Percentiles rank a stretch among this genome's conserved stretches.
phyloP scores from a whole-genome alignment of 2,329 filamentous ascomycete genomes.

The Aciculosporium take region DNA sequence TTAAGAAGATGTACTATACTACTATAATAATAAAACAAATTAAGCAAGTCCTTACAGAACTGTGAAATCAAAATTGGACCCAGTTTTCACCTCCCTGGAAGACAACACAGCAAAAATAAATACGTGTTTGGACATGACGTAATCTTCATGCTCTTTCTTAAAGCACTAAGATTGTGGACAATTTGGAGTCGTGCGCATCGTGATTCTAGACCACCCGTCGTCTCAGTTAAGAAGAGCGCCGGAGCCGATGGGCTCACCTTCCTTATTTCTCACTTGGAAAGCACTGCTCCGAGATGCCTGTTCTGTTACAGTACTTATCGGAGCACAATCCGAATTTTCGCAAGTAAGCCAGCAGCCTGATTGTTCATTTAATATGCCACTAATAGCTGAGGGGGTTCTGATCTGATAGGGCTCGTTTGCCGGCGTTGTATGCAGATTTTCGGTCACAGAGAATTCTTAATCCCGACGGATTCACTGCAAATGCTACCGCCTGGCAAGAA shows the following conservation, averaged over 20 bases:
- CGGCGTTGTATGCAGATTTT: slow-evolving; percentile 84
- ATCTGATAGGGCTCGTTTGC: slow-evolving; percentile 53
- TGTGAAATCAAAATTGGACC: too few relatives aligned
- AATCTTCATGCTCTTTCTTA: too few relatives aligned
- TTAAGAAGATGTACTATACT: too few relatives aligned
- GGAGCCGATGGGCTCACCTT: not conserved
- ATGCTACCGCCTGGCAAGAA: slow-evolving; percentile 63
- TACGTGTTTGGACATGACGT: too few relatives aligned
- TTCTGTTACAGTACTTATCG: slow-evolving; percentile 53
- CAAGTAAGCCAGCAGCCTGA: slow-evolving; percentile 25
- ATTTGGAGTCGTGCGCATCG: too few relatives aligned
- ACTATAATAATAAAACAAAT: too few relatives aligned
- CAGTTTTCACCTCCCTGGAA: too few relatives aligned
- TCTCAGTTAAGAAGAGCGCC: not conserved
- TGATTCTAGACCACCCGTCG: too few relatives aligned
- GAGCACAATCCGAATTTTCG: slow-evolving; percentile 47
- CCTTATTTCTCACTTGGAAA: not conserved
- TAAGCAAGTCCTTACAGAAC: too few relatives aligned
- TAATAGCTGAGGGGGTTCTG: not conserved
- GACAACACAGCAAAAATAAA: too few relatives aligned
- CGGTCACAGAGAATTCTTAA: slow-evolving; percentile 59
- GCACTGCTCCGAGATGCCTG: slow-evolving; percentile 33
- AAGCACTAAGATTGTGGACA: too few relatives aligned
- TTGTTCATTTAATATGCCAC: not conserved
- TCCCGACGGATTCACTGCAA: slow-evolving; percentile 72